A percentile compares a stretch with the other conserved stretches of the same genome.
phyloP scores from a whole-genome alignment of 345 rosid genomes.

The Populus ilicifolia region DNA sequence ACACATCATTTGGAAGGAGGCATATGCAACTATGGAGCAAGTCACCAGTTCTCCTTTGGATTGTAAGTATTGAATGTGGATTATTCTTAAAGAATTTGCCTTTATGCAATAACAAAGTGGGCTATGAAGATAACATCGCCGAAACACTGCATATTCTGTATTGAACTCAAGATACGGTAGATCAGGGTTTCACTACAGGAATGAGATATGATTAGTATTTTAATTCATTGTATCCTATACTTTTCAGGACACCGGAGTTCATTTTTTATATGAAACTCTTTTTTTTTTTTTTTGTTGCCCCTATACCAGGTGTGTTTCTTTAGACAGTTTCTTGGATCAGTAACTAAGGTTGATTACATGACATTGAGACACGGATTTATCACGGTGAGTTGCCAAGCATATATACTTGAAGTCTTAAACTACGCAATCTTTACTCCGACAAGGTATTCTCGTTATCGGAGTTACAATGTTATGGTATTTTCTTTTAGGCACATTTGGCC shows the following conservation, averaged over 20 bases:
- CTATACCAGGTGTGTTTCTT: constrained; percentile 72
- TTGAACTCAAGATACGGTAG: neutral
- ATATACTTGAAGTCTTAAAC: neutral
- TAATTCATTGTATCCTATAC: neutral
- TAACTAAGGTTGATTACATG: constrained; percentile 80
- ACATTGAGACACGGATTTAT: constrained; percentile 91
- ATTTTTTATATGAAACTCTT: neutral
- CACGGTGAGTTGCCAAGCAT: constrained; percentile 33
- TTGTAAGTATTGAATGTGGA: constrained; percentile 34
- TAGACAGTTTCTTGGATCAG: constrained; percentile 86
- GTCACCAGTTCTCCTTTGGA: constrained; percentile 55
- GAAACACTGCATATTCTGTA: neutral
- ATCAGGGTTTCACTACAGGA: neutral
- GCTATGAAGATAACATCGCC: neutral
- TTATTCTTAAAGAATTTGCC: neutral
- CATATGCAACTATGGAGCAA: constrained; percentile 71
- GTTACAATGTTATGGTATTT: neutral
- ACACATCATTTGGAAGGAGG: constrained; percentile 90
- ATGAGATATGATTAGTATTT: neutral
- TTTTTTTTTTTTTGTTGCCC: neutral
- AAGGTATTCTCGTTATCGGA: neutral
- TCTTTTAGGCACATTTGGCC: constrained; percentile 81
- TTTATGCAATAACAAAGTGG: neutral
- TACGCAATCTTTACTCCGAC: neutral
- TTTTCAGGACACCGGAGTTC: neutral